A percentile compares a stretch with the other conserved stretches of the same genome.
phyloP scores from a whole-genome alignment of 208 protist species.

The Acanthamoeba healyi region DNA sequence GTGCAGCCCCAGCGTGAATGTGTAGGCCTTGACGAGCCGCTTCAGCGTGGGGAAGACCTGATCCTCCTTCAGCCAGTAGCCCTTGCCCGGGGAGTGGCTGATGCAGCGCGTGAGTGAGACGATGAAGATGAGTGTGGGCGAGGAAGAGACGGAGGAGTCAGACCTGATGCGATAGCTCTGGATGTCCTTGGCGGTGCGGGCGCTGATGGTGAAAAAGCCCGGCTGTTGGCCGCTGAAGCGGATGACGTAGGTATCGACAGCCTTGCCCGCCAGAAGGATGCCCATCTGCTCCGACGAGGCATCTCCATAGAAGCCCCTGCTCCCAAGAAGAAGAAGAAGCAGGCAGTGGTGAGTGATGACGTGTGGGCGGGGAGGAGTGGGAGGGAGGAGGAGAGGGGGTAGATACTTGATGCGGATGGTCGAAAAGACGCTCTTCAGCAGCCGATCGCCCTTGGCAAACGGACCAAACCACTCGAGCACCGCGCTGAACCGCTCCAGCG shows the following conservation, averaged over 20 bases:
- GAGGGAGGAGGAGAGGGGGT: no score
- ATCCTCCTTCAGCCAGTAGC: not conserved
- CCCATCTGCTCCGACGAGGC: not conserved
- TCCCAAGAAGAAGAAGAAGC: not conserved
- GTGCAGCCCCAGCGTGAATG: not conserved
- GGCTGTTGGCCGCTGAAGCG: slow-evolving; percentile 49
- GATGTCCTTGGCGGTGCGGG: not conserved
- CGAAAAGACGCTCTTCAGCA: not conserved
- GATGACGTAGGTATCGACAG: not conserved
- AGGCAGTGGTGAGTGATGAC: not conserved
- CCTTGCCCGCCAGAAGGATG: not conserved
- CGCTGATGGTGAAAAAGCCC: slow-evolving; percentile 57
- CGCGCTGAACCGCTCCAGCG: slow-evolving; percentile 5
- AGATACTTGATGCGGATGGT: slow-evolving; percentile 1
- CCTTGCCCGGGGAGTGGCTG: slow-evolving; percentile 7
- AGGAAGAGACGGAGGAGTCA: not conserved
- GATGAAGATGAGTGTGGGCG: not conserved
- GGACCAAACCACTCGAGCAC: slow-evolving; percentile 59
- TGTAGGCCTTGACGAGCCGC: slow-evolving; percentile 3
- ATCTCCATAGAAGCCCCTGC: slow-evolving; percentile 36
- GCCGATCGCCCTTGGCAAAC: not conserved
- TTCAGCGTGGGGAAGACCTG: not conserved
- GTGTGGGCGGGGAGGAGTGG: no score
- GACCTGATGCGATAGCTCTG: slow-evolving; percentile 9
- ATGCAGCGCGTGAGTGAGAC: not conserved